Evolutionary conservation across 805 yeast species (phyloP).

Genomic region (Candida mattraensis): DNA sequence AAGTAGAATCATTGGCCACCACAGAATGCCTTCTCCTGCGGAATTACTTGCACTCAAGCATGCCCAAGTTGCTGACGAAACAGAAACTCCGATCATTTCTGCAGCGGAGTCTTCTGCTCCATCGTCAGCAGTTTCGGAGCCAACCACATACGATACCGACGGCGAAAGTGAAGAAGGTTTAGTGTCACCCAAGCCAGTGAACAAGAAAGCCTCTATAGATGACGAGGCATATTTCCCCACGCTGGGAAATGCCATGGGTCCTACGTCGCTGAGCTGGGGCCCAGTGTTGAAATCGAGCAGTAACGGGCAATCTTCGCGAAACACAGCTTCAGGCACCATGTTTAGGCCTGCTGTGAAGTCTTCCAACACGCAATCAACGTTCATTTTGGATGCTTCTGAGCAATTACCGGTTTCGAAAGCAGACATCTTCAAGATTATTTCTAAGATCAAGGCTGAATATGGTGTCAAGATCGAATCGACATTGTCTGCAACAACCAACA

Average conservation of each 20-base stretch:
- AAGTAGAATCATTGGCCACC: too few relatives aligned
- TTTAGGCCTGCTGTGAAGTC: slow-evolving; percentile 49
- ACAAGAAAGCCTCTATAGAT: slow-evolving; percentile 39
- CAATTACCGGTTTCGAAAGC: slow-evolving; percentile 63
- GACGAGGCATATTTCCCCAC: slow-evolving; percentile 63
- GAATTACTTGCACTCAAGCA: slow-evolving; percentile 39
- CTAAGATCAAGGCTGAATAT: slow-evolving; percentile 57
- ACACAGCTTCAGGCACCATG: slow-evolving; percentile 10
- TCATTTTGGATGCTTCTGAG: slow-evolving; percentile 68
- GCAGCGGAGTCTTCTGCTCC: slow-evolving; percentile 19
- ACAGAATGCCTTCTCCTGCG: slow-evolving; percentile 40
- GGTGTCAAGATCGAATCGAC: slow-evolving; percentile 80
- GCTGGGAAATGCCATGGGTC: slow-evolving; percentile 50
- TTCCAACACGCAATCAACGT: slow-evolving; percentile 71
- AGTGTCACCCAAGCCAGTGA: slow-evolving; percentile 11
- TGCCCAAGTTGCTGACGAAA: slow-evolving; percentile 24
- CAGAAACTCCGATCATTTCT: slow-evolving; percentile 16
- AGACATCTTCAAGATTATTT: slow-evolving; percentile 68
- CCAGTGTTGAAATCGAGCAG: slow-evolving; percentile 30
- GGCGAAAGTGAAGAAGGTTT: slow-evolving; percentile 11
- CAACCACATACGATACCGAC: slow-evolving; percentile 16
- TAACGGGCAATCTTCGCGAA: slow-evolving; percentile 21
- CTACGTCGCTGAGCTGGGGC: slow-evolving; percentile 42
- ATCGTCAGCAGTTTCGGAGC: slow-evolving; percentile 18
- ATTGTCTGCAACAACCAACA: slow-evolving; percentile 68